Evolutionary conservation across 177 flowering plant species (phyloP), one percentile per base, ranked within the genome.

Genomic region (Vitis hybrid): DNA sequence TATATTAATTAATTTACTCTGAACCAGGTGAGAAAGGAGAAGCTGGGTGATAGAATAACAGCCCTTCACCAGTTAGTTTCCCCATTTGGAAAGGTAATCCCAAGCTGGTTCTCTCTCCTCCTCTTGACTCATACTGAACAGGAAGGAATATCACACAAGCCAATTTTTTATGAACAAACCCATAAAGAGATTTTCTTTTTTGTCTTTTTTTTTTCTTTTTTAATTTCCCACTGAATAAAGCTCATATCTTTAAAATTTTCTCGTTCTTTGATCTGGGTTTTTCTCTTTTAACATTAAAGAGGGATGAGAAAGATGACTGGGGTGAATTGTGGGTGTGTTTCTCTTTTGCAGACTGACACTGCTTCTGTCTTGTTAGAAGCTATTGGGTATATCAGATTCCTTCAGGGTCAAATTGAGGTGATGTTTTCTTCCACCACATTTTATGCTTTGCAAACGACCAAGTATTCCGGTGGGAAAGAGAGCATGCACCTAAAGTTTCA

Each of bases 331-430:
- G 65, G 21, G 27, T 62, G 56, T 66, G 67, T 65, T 75, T 57
- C 72, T 72, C 82, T 85, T 82, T 82, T 86, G 84, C 90, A 88
- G 92, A 88, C 92, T 82, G 92, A 88, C 85, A 88, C 92, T 19
- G 92, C 92, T 60, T 88, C 92, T 61, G 90, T 88, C 69, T 77
- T 88, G 88, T 78, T 82, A 80, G 92, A 88, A 80, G 86, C 89
- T 48, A 82, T 87, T 77, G 92, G 91, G 60, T 88, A 87, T 76
- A 85, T 88, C 76, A 84, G 89, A 88, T 87, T 88, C 90, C 92
- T 88, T 79, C 85, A 85, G 75, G 79, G 85, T 79, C 92, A 88
- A 87, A 84, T 88, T 79, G 85, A 88, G 92, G 92, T 88, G 81
- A 80, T 79, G 74, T 74, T 69, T 71, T 60, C 40, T 18, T 19